Base-by-base conservation (phyloP, 306 rosid genomes). In the Fragaria ananassa region DNA sequence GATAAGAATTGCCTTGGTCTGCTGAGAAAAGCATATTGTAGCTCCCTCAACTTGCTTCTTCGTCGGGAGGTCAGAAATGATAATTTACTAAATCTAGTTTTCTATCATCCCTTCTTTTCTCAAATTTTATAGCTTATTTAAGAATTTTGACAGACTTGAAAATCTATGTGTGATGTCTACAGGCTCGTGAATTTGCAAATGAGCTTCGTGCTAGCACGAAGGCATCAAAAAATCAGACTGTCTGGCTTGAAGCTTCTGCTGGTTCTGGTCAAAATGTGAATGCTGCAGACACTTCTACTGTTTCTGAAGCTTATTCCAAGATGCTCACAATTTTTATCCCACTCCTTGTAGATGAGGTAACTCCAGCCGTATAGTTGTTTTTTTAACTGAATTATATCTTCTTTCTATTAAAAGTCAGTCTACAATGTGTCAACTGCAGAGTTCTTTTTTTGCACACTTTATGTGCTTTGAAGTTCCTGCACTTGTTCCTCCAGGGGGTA, bases 111-210 rank as follows among this genome's bases (percentile, higher is more conserved):
- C 45, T 44, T 51, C 41, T 45, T 57, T 27, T 61, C 45, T 60
- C 8, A 0, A 57, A 18, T 10, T 25, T 58, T 42, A 42, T 31
- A 42, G 11, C 12, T 74, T 42, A 11, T 74, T 17, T 5, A 69
- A 14, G 15, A 41, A 27, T 2, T 15, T 27, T 72, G 57, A 19
- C 62, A 58, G 80, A 78, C 58, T 75, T 64, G 56, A 85, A 68
- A 23, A 8, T 34, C 78, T 34, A 19, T 64, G 10, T 35, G 2
- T 29, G 83, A 44, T 56, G 56, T 82, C 78, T 71, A 34, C 88
- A 95, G 99, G 99, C 96, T 76, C 95, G 97, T 58, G 97, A 95
- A 75, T 95, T 89, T 83, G 90, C 97, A 53, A 91, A 92, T 86
- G 99, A 95, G 86, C 97, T 95, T 84, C 99, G 99, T 83, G 88